Percentiles rank a stretch among this genome's conserved stretches.
Evolutionary conservation across 1,284 basidiomycete genomes (phyloP).

Genomic region (Trichosporon faecale): DNA sequence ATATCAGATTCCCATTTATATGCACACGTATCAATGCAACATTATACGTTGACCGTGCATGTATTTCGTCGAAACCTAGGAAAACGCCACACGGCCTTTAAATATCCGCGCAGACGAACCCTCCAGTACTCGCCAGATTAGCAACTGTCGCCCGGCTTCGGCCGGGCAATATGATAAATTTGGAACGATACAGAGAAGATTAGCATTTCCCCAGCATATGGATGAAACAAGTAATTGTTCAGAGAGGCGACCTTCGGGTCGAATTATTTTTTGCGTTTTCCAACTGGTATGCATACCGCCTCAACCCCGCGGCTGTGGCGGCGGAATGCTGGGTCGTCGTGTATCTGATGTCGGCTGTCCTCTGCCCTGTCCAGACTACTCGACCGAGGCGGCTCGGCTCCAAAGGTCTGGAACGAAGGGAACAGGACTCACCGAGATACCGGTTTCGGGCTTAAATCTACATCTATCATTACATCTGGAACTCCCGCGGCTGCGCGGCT

Average conservation of each 20-base stretch:
- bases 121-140: not conserved
- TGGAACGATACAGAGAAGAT: slow-evolving; percentile 31
- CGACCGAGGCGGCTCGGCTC: too few relatives aligned
- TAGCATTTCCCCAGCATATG: slow-evolving; percentile 30
- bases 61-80: not conserved
- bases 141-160: not conserved
- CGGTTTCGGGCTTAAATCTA: not conserved
- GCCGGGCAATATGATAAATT: slow-evolving; percentile 19
- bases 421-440: too few relatives aligned
- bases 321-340: too few relatives aligned
- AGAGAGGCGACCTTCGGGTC: slow-evolving; percentile 11
- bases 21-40: too few relatives aligned
- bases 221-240: slow-evolving; percentile 19
- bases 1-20: too few relatives aligned
- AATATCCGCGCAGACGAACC: not conserved
- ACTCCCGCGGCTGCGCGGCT: not conserved
- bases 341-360: too few relatives aligned
- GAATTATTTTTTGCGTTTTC: slow-evolving; percentile 9
- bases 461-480: not conserved
- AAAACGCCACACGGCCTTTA: not conserved
- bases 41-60: too few relatives aligned
- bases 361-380: too few relatives aligned
- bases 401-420: too few relatives aligned
- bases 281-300: not conserved
- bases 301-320: not conserved